phyloP scores from a whole-genome alignment of 106 monocot species.

The Vanilla planifolia region DNA sequence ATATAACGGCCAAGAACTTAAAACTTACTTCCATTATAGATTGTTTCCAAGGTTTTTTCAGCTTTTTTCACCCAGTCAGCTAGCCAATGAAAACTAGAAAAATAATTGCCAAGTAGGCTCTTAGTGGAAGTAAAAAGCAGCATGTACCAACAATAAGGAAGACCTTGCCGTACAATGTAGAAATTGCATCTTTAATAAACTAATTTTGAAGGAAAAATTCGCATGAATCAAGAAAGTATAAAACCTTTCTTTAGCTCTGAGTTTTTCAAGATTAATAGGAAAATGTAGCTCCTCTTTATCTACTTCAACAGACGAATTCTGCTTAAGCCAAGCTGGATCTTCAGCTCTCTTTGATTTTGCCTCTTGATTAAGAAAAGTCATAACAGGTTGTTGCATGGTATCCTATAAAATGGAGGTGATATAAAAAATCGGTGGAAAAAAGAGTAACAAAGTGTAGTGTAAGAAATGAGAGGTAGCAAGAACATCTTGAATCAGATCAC shows the following conservation, averaged over 20 bases:
- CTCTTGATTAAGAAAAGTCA: constrained; percentile 51
- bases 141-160: background rate
- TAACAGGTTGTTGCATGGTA: constrained; percentile 65
- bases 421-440: constrained; percentile 5
- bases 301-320: constrained; percentile 29
- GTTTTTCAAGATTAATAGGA: constrained; percentile 38
- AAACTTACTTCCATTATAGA: constrained; percentile 1
- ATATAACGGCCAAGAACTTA: background rate
- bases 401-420: constrained; percentile 41
- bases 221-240: background rate
- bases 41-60: constrained; percentile 2
- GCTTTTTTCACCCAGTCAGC: constrained; percentile 53
- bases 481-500: no score
- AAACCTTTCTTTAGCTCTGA: constrained; percentile 48
- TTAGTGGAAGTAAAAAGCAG: background rate
- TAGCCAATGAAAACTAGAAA: constrained; percentile 60
- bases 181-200: no score
- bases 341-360: constrained; percentile 18
- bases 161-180: no score
- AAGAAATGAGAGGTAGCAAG: no score
- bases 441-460: background rate
- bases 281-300: constrained; percentile 26
- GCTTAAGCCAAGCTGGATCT: constrained; percentile 59
- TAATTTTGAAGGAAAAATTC: background rate
- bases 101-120: background rate